Conservation (phyloP, 179 eudicot species). For the Spinacia oleracea region DNA sequence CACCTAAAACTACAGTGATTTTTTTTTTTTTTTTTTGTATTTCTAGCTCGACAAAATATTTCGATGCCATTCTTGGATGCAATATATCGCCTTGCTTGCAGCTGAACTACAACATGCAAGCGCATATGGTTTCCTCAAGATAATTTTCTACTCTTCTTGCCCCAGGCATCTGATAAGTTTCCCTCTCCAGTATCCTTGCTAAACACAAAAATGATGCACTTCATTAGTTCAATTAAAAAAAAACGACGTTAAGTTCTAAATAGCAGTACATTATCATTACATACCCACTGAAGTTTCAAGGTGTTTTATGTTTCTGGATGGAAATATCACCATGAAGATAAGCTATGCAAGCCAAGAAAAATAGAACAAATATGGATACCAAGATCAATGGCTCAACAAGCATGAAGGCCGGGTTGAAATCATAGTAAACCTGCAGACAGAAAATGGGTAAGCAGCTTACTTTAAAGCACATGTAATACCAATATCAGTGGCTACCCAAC, state of each 20-base stretch:
- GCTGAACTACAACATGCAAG: background rate
- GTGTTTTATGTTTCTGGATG: conserved; percentile 52
- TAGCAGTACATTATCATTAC: background rate
- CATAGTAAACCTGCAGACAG: conserved; percentile 73
- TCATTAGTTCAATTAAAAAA: background rate
- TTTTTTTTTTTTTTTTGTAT: too few relatives aligned
- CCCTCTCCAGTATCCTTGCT: background rate
- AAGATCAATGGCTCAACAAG: conserved; percentile 95
- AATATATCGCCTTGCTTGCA: background rate
- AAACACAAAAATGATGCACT: background rate
- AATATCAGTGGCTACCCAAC: background rate
- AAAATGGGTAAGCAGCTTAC: background rate
- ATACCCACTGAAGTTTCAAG: conserved; percentile 15
- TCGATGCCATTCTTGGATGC: background rate
- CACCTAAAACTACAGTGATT: too few relatives aligned
- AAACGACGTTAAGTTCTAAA: background rate
- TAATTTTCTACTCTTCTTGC: background rate
- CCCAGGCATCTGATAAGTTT: background rate
- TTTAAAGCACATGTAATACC: background rate
- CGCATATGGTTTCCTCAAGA: background rate
- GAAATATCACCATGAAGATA: conserved; percentile 80
- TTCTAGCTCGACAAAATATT: background rate
- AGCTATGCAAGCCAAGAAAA: conserved; percentile 66
- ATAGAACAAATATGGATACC: conserved; percentile 65
- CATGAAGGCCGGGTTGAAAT: conserved; percentile 81